Evolutionary conservation across 768 basidiomycete genomes (phyloP).

Genomic region (Lepiota brunneoincarnata): DNA sequence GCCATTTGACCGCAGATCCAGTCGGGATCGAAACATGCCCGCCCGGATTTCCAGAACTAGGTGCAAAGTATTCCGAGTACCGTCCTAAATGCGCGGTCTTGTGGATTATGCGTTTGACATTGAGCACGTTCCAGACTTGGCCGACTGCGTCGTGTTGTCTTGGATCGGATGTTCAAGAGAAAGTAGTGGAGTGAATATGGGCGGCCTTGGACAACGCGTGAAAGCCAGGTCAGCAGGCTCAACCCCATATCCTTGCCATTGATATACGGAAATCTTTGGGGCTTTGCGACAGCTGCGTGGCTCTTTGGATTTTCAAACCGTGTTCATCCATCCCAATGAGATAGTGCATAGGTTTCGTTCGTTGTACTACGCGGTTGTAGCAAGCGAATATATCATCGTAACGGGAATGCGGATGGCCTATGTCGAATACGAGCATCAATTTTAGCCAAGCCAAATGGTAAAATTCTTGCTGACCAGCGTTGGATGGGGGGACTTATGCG

Average conservation of each 20-base stretch:
- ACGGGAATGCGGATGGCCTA: conserved; percentile 87
- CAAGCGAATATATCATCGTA: conserved; percentile 79
- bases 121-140: conserved; percentile 66
- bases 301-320: conserved; percentile 88
- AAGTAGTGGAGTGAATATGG: conserved; percentile 62
- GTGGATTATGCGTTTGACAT: conserved; percentile 69
- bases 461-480: conserved; percentile 53
- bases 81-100: conserved; percentile 84
- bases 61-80: conserved; percentile 81
- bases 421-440: conserved; percentile 50
- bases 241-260: neutral
- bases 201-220: conserved; percentile 67
- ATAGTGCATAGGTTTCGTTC: conserved; percentile 54
- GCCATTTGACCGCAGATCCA: conserved; percentile 77
- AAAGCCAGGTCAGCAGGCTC: neutral
- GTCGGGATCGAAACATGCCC: conserved; percentile 64
- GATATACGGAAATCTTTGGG: conserved; percentile 62
- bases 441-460: neutral
- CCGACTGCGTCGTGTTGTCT: conserved; percentile 66
- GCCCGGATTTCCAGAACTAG: conserved; percentile 11
- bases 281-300: conserved; percentile 54
- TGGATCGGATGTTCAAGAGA: conserved; percentile 73
- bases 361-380: conserved; percentile 55
- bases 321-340: conserved; percentile 90
- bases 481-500: too few relatives aligned